Base-by-base conservation (phyloP, 305 asterid species). In the Fraxinus sp. region DNA sequence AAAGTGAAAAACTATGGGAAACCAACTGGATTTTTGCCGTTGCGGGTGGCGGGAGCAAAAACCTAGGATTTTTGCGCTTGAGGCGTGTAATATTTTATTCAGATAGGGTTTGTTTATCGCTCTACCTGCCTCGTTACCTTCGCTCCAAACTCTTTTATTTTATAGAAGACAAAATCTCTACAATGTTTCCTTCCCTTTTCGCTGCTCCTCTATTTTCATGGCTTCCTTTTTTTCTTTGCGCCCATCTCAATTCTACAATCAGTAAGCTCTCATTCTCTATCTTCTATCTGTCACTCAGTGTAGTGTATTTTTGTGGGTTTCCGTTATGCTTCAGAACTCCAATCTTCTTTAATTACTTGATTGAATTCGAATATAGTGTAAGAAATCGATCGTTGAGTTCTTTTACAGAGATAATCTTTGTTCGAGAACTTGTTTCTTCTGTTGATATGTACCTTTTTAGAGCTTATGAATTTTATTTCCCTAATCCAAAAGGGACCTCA, bases 151-250 rank as follows among this genome's bases (percentile, higher is more conserved):
- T 70, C 79, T 49, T 71, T 71, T 86, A 83, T 83, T 77, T 72
- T 9, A 32, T 3, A 32, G 35, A 28, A 77, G n/a, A 18, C 41
- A 14, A 49, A 36, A 24, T 70, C 83, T 74, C 81, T 86, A 37
- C 78, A 83, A 24, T 79, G 52, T 82, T 84, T 73, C 81, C 66
- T 84, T 83, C 81, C 79, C 66, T 80, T 68, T 57, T 39, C 66
- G 43, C 76, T 80, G 43, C 78, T 80, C 46, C 74, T 72, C 74
- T 13, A 43, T 79, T 79, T 77, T 75, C 80, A 92, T 92, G 96
- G 92, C 93, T 20, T 81, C 90, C 79, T 73, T 49, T 80, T 79
- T 86, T 37, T 80, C 86, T 75, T 88, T 87, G 81, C 90, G 84
- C 80, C 83, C 87, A 78, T 82, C 87, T 82, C 71, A 2, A 62